A percentile compares a stretch with the other conserved stretches of the same genome.
Evolutionary conservation across 768 basidiomycete species (phyloP).

Genomic region (Pholiota molesta): DNA sequence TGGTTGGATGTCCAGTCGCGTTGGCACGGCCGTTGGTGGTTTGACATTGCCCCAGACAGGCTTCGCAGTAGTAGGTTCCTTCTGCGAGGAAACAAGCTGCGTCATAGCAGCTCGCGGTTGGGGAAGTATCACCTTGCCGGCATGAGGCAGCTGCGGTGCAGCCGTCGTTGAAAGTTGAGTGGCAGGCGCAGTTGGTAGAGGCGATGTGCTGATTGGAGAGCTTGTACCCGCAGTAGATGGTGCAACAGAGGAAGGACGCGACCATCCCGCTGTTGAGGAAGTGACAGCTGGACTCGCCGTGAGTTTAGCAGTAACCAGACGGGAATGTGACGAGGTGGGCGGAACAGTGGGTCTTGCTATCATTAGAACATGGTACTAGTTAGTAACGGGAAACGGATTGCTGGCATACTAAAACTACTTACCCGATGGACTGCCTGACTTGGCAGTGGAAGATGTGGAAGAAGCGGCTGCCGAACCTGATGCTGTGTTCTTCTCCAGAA

Average conservation of each 20-base stretch:
- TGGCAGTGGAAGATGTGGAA: conserved; percentile 45
- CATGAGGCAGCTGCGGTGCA: conserved; percentile 57
- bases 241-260: conserved; percentile 74
- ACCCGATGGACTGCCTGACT: conserved; percentile 58
- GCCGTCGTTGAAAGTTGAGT: conserved; percentile 34
- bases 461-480: conserved; percentile 49
- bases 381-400: conserved; percentile 10
- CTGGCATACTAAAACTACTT: conserved; percentile 28
- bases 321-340: conserved; percentile 65
- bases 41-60: conserved; percentile 76
- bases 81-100: conserved; percentile 32
- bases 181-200: conserved; percentile 39
- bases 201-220: conserved; percentile 49
- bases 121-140: conserved; percentile 68
- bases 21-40: conserved; percentile 35
- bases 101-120: conserved; percentile 52
- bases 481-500: conserved; percentile 85
- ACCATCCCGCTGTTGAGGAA: conserved; percentile 73
- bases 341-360: conserved; percentile 63
- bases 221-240: conserved; percentile 51
- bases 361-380: conserved; percentile 17
- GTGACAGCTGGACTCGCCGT: conserved; percentile 67
- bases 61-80: conserved; percentile 41
- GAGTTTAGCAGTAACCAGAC: conserved; percentile 85
- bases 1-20: conserved; percentile 45